Percentiles rank a stretch among this genome's conserved stretches.
These are phyloP conservation scores for Leucoagaricus sp. DNA, from an alignment of 1,284 basidiomycete genomes.

Conservation along the genomic window DNA sequence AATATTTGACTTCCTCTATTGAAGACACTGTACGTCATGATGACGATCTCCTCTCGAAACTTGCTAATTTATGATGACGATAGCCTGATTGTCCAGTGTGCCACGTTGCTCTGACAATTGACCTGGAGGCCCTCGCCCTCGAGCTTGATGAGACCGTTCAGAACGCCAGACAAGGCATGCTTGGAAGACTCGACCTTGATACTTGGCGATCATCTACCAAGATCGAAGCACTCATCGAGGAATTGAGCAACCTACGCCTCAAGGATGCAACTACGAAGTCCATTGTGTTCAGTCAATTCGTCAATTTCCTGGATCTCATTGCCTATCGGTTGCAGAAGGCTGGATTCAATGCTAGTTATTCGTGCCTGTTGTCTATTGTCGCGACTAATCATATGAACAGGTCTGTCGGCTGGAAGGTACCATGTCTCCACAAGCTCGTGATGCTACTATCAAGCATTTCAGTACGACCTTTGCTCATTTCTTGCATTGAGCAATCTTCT, in stretches of 20 bases:
- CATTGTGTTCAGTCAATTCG: constrained; percentile 95
- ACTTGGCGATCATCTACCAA: constrained; percentile 96
- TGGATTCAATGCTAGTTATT: constrained; percentile 73
- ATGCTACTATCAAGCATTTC: constrained; percentile 94
- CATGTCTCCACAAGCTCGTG: constrained; percentile 95
- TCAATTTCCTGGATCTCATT: constrained; percentile 89
- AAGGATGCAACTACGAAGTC: constrained; percentile 95
- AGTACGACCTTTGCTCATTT: constrained; percentile 54
- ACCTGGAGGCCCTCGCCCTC: constrained; percentile 90
- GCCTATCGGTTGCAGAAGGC: constrained; percentile 91
- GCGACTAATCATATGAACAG: constrained; percentile 37
- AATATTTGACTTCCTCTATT: constrained; percentile 84
- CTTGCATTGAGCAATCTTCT: neutral
- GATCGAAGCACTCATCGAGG: constrained; percentile 96
- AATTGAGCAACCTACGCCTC: constrained; percentile 80
- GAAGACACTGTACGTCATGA: constrained; percentile 60
- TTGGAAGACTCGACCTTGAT: constrained; percentile 87
- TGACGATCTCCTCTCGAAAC: neutral
- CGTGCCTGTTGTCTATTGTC: neutral
- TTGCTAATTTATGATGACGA: constrained; percentile 6
- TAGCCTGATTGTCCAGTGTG: constrained; percentile 96
- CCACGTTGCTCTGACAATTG: constrained; percentile 91
- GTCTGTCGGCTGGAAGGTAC: constrained; percentile 95
- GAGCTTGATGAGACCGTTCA: constrained; percentile 72
- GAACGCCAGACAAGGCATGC: constrained; percentile 84